Base-by-base conservation (phyloP, 2,329 filamentous ascomycete species). In the Talaromyces sp. region DNA sequence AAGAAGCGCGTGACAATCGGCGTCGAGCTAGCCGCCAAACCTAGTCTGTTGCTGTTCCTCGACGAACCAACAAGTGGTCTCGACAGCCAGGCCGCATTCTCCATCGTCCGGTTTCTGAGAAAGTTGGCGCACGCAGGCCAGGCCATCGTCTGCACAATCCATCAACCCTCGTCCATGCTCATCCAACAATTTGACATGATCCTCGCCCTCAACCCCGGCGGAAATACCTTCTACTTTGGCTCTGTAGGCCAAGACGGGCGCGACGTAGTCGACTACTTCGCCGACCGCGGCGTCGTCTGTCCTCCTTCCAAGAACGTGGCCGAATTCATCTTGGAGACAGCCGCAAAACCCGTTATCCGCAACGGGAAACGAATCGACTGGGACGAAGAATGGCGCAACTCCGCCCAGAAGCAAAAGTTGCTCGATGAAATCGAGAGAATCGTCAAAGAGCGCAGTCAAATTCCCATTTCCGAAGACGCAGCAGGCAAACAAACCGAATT, bases 101-200 rank as follows among this genome's bases (percentile, higher is more conserved):
- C 85, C 0, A 91, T 91, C 66, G 83, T 91, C 3, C 82, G 85
- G 1, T 91, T 91, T 78, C 72, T 91, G 64, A 88, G 86, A 78
- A 91, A 91, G 73, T 81, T 91, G 2, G 82, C 87, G 5, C 79
- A 82, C 7, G 86, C 88, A 13, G 89, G 89, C 1, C 88, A 91
- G 72, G 89, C 89, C 7, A 90, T 92, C 68, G 81, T 92, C 61
- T 91, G 89, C 76, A 91, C 89, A 0, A 91, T 91, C 63, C 89
- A 91, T 72, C 89, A 91, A 72, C 89, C 89, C 3, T 89, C 86
- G 1, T 88, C 87, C 1, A 83, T 89, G 66, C 80, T 91, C 1
- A 88, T 91, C 65, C 84, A 91, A 71, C 84, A 91, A 72, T 92
- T 92, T 75, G 89, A 91, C 73, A 89, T 89, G 84, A 86, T 91